phyloP scores from a whole-genome alignment of 352 stramenopile genomes.

The Phytopythium mirpurense region DNA sequence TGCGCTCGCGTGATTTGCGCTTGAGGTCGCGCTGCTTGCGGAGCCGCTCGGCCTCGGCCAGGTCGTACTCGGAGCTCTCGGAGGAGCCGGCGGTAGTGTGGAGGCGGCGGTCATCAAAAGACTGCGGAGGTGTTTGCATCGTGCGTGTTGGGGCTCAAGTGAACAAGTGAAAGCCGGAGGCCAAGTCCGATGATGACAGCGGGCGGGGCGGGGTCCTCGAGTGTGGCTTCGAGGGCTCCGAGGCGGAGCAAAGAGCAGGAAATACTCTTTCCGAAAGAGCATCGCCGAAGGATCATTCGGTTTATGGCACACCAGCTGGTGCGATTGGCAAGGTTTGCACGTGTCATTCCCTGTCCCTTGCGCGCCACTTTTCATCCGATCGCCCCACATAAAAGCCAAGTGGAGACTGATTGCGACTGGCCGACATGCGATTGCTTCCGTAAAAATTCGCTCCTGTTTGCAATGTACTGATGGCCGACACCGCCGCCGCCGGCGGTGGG shows the following conservation, averaged over 20 bases:
- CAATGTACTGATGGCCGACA: neutral
- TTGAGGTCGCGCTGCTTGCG: constrained; percentile 44
- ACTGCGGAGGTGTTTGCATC: constrained; percentile 5
- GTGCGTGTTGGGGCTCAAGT: neutral
- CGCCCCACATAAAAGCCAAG: neutral
- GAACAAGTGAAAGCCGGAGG: neutral
- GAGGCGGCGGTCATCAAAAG: constrained; percentile 4
- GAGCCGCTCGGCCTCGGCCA: constrained; percentile 26
- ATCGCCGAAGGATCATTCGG: neutral
- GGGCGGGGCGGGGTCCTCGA: neutral
- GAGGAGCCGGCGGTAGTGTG: constrained; percentile 1
- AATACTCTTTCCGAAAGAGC: too few relatives aligned
- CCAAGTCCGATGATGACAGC: neutral
- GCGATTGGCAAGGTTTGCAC: neutral
- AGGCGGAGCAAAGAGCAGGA: too few relatives aligned
- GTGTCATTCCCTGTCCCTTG: neutral
- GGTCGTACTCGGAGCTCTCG: constrained; percentile 1
- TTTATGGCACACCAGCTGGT: constrained; percentile 1
- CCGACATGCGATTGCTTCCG: neutral
- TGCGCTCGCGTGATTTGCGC: constrained; percentile 35
- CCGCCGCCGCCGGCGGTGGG: too few relatives aligned
- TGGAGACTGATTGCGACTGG: neutral
- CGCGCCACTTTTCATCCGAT: neutral
- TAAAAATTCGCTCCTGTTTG: neutral
- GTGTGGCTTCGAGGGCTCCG: neutral